A percentile compares a stretch with the other conserved stretches of the same genome.
phyloP scores from a whole-genome alignment of 805 yeast genomes.

The Kodamaea laetipori region DNA sequence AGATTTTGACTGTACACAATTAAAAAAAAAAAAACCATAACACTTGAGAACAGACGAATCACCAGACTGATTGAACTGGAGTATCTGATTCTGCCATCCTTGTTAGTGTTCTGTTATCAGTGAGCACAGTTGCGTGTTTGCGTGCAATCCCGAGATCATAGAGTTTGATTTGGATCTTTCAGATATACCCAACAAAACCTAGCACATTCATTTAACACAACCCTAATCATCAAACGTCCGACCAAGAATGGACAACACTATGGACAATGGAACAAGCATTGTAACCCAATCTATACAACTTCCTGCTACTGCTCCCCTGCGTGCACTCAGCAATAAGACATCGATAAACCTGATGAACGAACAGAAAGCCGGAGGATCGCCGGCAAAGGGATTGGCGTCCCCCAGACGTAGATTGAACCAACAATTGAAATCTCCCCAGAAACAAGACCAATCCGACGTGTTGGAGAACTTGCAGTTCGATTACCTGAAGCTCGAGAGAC shows the following conservation, averaged over 20 bases:
- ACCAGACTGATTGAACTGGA: neutral
- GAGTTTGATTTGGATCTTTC: too few relatives aligned
- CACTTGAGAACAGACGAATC: conserved; percentile 3
- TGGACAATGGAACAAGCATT: conserved; percentile 17
- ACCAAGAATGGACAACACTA: conserved; percentile 7
- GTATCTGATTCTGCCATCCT: too few relatives aligned
- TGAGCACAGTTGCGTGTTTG: too few relatives aligned
- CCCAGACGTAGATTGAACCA: conserved; percentile 3
- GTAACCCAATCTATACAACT: conserved; percentile 13
- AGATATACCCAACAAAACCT: too few relatives aligned
- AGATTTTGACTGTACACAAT: conserved; percentile 1
- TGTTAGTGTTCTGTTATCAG: too few relatives aligned
- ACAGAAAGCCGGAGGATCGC: conserved; percentile 5
- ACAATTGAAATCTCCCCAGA: conserved; percentile 1
- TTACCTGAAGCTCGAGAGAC: conserved; percentile 21
- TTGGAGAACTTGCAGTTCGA: conserved; percentile 15
- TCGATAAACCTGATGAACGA: conserved; percentile 15
- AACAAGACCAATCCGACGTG: conserved; percentile 2
- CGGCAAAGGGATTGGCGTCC: neutral
- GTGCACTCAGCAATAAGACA: conserved; percentile 10
- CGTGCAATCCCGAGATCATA: too few relatives aligned
- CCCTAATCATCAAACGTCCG: too few relatives aligned
- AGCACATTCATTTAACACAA: too few relatives aligned
- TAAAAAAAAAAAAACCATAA: conserved; percentile 1
- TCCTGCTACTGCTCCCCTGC: conserved; percentile 2